Base-by-base conservation (phyloP, 139 green algal genomes). In the Chlamydomonas incerta region DNA sequence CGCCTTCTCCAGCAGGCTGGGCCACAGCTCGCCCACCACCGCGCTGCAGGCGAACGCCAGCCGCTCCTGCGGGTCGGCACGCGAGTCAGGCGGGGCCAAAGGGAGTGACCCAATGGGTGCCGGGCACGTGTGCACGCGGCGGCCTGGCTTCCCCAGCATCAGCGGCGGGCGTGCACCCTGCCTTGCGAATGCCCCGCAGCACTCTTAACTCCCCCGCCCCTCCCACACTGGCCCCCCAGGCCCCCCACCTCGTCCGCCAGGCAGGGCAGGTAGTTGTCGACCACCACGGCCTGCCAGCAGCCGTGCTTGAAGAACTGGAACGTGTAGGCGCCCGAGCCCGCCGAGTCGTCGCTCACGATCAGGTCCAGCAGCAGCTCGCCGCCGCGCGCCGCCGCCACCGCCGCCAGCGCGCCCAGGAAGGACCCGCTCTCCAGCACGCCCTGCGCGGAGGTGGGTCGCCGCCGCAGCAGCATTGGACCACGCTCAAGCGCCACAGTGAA, bases 241-340 rank as follows among this genome's bases (percentile, higher is more conserved):
- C 58, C 75, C 31, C 69, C 11, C 55, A 76, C 72, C 71, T 87
- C 33, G 29, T 69, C 82, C 60, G 70, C 81, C 58, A 87, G 41
- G 47, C 72, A 80, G 60, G 77, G 84, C 57, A 82, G 86, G 77
- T 77, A 88, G 72, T 88, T 88, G 68, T 87, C 69, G 69, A 87
- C 81, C 69, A 80, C 69, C 69, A 87, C 69, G 57, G 79, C 60
- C 50, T 94, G 92, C 92, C 92, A 95, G 70, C 83, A 91, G 50
- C 92, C 92, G 72, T 93, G 92, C 82, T 95, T 95, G 87, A 93
- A 95, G 85, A 95, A 93, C 87, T 93, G 90, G 63, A 92, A 91
- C 3, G 89, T 92, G 86, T 87, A 92, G 47, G 69, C 73, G 47
- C 88, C 87, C 37, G 70, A 33, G 0, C 37, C 13, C 33, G 83